Evolutionary conservation across 2,329 filamentous ascomycete species (phyloP).

Genomic region (Neurospora sp.): DNA sequence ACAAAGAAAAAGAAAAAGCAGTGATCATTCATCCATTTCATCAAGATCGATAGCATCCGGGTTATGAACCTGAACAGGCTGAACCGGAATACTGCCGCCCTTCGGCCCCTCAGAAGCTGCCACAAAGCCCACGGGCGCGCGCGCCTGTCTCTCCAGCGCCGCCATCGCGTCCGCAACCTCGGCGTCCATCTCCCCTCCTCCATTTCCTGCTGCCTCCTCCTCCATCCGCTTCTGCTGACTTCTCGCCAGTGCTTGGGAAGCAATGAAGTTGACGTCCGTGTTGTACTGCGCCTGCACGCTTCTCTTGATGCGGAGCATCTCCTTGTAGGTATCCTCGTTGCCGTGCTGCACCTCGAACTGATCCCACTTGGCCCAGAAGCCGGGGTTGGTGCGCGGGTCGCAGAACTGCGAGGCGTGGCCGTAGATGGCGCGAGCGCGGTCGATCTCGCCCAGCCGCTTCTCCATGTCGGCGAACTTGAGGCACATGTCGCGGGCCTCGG

Average conservation of each 20-base stretch:
- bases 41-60: slow-evolving; percentile 82
- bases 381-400: slow-evolving; percentile 80
- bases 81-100: slow-evolving; percentile 39
- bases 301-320: slow-evolving; percentile 96
- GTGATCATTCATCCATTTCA: slow-evolving; percentile 51
- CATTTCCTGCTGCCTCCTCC: slow-evolving; percentile 26
- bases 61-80: slow-evolving; percentile 48
- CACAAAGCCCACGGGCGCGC: slow-evolving; percentile 84
- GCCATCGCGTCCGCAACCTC: slow-evolving; percentile 75
- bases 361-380: slow-evolving; percentile 97
- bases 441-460: slow-evolving; percentile 53
- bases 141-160: slow-evolving; percentile 76
- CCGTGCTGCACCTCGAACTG: slow-evolving; percentile 94
- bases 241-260: slow-evolving; percentile 83
- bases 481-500: slow-evolving; percentile 94
- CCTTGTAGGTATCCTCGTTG: slow-evolving; percentile 98
- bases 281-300: slow-evolving; percentile 98
- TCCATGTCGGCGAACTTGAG: slow-evolving; percentile 80
- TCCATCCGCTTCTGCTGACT: slow-evolving; percentile 51
- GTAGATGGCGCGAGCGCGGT: slow-evolving; percentile 89
- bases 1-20: slow-evolving; percentile 5
- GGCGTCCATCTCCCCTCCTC: slow-evolving; percentile 31
- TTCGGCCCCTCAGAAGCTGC: slow-evolving; percentile 69
- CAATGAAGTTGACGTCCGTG: slow-evolving; percentile 97
- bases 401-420: slow-evolving; percentile 96